Base-by-base conservation (phyloP, 306 rosid genomes). In the Ormosia semicastrata region DNA sequence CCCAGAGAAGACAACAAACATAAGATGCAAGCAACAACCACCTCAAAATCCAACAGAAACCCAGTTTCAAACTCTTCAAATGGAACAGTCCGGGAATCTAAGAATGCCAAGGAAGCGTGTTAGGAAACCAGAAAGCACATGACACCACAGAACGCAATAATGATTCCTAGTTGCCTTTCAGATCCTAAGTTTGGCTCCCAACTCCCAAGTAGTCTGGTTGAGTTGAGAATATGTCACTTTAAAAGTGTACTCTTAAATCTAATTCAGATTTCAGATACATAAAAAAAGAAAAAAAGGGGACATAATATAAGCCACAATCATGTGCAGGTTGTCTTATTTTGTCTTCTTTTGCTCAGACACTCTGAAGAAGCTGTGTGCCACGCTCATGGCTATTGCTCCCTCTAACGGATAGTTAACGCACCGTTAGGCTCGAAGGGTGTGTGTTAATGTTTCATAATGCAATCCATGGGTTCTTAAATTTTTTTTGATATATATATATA, bases 311-410 rank as follows among this genome's bases (percentile, higher is more conserved):
- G 79, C 79, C 79, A 77, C 47, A n/a, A 59, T 68, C 85, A 82
- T 80, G 87, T 85, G 77, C 77, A 36, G 57, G 63, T 80, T 77
- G 76, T 54, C 82, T 33, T 81, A 11, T 63, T 80, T 80, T 78
- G 85, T 85, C 80, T 56, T 52, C 40, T 77, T 78, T 33, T 30
- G 85, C 44, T 68, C 32, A 46, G 79, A 74, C 75, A 62, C 18
- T 50, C 50, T 32, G 77, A 53, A 65, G 43, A 40, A 73, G 88
- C 71, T 49, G 58, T 64, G 77, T 13, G 4, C 11, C 37, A 41
- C 63, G 50, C 32, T 14, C 34, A 65, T 46, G 64, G 2, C 72
- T 34, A 39, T 1, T 50, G 81, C 69, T 53, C 33, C 74, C 77
- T n/a, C 54, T 67, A 76, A 71, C 72, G 71, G 77, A 63, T 81